Conservation (phyloP, 2,329 filamentous ascomycete genomes). For the Colletotrichum lupini region DNA sequence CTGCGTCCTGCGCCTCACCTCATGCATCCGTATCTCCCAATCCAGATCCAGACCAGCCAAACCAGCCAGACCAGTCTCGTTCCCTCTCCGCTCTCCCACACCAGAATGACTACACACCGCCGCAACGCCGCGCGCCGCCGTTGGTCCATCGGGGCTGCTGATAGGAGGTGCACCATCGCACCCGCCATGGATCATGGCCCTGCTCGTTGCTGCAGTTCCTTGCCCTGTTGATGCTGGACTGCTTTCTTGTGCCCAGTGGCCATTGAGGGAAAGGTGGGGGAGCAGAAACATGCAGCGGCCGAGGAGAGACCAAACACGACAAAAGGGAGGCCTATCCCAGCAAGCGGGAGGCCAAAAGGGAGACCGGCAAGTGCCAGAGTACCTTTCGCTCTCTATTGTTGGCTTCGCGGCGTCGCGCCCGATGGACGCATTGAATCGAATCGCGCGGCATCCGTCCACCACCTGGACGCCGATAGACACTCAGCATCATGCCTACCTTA, state of each 20-base stretch:
- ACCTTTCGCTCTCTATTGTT: not conserved
- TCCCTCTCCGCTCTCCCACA: not conserved
- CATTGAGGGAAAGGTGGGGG: slow-evolving; percentile 14
- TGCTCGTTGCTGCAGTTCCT: slow-evolving; percentile 10
- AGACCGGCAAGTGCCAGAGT: not conserved
- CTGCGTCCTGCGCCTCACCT: not conserved
- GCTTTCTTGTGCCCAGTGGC: slow-evolving; percentile 8
- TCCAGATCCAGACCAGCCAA: not conserved
- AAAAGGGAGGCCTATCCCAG: slow-evolving; percentile 19
- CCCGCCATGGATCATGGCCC: not conserved
- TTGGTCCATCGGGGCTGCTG: slow-evolving; percentile 19
- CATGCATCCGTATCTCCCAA: not conserved
- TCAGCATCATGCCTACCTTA: not conserved
- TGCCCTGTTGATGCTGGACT: slow-evolving; percentile 18
- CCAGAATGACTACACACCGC: slow-evolving; percentile 18
- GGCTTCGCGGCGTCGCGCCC: not conserved
- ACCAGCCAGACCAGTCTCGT: not conserved
- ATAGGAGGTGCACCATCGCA: slow-evolving; percentile 24
- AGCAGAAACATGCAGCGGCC: slow-evolving; percentile 28
- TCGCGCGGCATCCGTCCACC: not conserved
- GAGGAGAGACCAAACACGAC: slow-evolving; percentile 13
- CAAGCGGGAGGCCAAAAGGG: slow-evolving; percentile 8
- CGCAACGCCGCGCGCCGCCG: not conserved
- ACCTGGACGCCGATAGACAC: not conserved
- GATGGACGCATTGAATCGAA: not conserved